Evolutionary conservation across 768 basidiomycete species (phyloP).

Genomic region (Paxillus involutus): DNA sequence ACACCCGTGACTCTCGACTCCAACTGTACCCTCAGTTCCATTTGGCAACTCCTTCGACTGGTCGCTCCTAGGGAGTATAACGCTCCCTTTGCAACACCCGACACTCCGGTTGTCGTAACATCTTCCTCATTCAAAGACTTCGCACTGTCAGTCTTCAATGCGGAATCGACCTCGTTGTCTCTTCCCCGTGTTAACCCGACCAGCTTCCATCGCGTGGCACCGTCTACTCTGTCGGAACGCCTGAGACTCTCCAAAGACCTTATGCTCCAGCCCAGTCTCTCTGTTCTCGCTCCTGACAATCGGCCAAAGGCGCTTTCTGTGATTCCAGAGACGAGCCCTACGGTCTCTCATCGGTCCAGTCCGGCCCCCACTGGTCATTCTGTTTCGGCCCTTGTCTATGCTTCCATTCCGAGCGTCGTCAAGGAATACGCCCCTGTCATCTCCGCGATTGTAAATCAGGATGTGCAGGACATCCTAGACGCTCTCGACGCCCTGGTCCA

Average conservation of each 20-base stretch:
- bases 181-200: slow-evolving; percentile 27
- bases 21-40: slow-evolving; percentile 26
- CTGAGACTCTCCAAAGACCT: slow-evolving; percentile 34
- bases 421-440: slow-evolving; percentile 48
- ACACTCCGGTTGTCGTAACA: slow-evolving; percentile 28
- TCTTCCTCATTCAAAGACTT: slow-evolving; percentile 47
- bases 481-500: slow-evolving; percentile 58
- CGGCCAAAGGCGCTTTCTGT: slow-evolving; percentile 31
- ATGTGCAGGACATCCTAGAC: slow-evolving; percentile 55
- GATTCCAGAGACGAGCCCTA: slow-evolving; percentile 17
- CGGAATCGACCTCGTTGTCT: slow-evolving; percentile 38
- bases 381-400: slow-evolving; percentile 30
- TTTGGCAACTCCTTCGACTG: slow-evolving; percentile 45
- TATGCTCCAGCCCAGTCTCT: slow-evolving; percentile 34
- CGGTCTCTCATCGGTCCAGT: slow-evolving; percentile 7
- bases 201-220: slow-evolving; percentile 15
- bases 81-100: slow-evolving; percentile 27
- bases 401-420: slow-evolving; percentile 48
- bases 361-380: slow-evolving; percentile 13
- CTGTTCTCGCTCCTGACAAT: slow-evolving; percentile 20
- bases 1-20: slow-evolving; percentile 16
- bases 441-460: slow-evolving; percentile 45
- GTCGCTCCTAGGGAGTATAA: slow-evolving; percentile 40
- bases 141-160: slow-evolving; percentile 51
- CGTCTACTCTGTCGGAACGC: slow-evolving; percentile 26